Evolutionary conservation across 768 basidiomycete species (phyloP).

Genomic region (Suillus americanus): DNA sequence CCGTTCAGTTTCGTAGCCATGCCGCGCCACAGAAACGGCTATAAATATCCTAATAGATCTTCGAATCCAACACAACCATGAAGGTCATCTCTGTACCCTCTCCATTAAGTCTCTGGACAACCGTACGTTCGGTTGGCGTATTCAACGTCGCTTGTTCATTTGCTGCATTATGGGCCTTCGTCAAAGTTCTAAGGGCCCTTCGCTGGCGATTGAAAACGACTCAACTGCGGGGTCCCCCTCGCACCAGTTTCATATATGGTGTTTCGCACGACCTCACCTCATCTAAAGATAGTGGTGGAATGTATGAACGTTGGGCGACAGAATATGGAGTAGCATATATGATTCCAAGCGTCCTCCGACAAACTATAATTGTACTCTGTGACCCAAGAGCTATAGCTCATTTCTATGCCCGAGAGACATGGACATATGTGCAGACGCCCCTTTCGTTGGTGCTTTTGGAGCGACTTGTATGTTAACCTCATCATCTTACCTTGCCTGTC

Average conservation of each 20-base stretch:
- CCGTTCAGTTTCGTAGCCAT: background rate
- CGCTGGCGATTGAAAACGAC: constrained; percentile 14
- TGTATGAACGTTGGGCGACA: constrained; percentile 23
- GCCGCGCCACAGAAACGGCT: background rate
- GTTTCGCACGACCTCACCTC: constrained; percentile 9
- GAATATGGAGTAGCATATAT: constrained; percentile 20
- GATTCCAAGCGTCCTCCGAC: constrained; percentile 16
- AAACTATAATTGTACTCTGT: constrained; percentile 19
- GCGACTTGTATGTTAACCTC: constrained; percentile 3
- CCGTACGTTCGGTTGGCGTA: background rate
- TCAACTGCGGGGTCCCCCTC: constrained; percentile 19
- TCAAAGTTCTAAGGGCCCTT: constrained; percentile 7
- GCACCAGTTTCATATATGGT: constrained; percentile 18
- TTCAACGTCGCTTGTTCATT: background rate
- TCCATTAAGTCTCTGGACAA: background rate
- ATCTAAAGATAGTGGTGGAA: background rate
- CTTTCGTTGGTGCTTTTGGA: constrained; percentile 34
- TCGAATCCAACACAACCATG: background rate
- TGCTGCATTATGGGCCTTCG: background rate
- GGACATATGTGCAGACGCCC: constrained; percentile 42
- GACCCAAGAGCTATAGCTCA: constrained; percentile 52
- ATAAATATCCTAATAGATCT: background rate
- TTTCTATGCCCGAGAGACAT: constrained; percentile 51
- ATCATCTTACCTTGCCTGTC: background rate
- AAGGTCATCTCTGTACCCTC: background rate